These are phyloP conservation scores for Zancudomyces culisetae DNA, from an alignment of 371 early-diverging fungal species.

Conservation along the genomic window DNA sequence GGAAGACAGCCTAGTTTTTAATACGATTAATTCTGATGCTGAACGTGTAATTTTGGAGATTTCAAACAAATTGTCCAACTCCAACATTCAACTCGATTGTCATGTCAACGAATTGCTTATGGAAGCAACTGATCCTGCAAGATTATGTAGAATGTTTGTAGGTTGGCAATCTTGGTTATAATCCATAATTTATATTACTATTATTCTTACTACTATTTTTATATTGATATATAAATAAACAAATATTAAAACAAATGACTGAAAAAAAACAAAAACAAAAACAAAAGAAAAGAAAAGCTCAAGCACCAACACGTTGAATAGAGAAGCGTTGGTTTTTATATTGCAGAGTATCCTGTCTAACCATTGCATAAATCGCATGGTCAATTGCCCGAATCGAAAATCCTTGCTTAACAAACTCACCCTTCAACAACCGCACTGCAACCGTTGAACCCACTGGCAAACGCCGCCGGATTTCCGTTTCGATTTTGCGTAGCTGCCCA, in stretches of 20 bases:
- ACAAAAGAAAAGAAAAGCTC: constrained; percentile 11
- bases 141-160: constrained; percentile 33
- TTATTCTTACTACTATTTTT: not conserved
- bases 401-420: constrained; percentile 35
- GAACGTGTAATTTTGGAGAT: constrained; percentile 39
- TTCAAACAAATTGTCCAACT: constrained; percentile 23
- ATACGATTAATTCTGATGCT: constrained; percentile 32
- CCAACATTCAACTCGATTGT: constrained; percentile 30
- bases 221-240: constrained; percentile 8
- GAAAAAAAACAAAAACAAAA: not conserved
- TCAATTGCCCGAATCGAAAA: constrained; percentile 49
- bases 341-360: constrained; percentile 66
- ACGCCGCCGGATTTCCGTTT: constrained; percentile 63
- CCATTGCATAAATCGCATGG: constrained; percentile 56
- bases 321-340: constrained; percentile 59
- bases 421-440: constrained; percentile 44
- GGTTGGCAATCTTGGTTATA: constrained; percentile 31
- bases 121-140: constrained; percentile 27
- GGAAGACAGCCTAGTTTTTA: not conserved
- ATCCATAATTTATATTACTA: not conserved
- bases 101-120: constrained; percentile 38
- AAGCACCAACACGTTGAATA: constrained; percentile 35
- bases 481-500: constrained; percentile 52
- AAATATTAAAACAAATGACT: constrained; percentile 3
- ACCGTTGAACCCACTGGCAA: constrained; percentile 78